phyloP scores from a whole-genome alignment of 1,284 basidiomycete species.

The Cryptococcus sp. region DNA sequence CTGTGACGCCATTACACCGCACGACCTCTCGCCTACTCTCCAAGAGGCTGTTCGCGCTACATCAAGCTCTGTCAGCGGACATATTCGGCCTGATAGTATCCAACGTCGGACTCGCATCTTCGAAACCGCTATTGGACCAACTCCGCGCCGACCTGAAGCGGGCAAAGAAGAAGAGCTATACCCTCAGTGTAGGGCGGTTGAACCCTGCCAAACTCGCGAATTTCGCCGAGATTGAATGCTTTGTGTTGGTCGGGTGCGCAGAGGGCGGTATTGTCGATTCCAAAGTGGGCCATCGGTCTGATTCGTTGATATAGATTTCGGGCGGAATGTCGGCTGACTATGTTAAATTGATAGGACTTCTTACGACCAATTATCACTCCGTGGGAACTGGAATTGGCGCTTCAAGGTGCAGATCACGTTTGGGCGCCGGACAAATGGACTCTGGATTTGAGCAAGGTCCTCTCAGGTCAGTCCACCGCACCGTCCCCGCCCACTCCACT shows the following conservation, averaged over 20 bases:
- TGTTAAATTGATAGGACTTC: slow-evolving; percentile 66
- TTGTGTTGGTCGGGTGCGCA: slow-evolving; percentile 89
- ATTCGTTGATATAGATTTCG: background rate
- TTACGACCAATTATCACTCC: slow-evolving; percentile 90
- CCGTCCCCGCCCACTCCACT: slow-evolving; percentile 12
- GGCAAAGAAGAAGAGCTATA: slow-evolving; percentile 85
- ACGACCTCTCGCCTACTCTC: slow-evolving; percentile 83
- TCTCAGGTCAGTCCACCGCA: slow-evolving; percentile 32
- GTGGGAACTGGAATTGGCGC: slow-evolving; percentile 83
- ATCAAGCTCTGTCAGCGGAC: slow-evolving; percentile 87
- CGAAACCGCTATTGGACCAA: slow-evolving; percentile 76
- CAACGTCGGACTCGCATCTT: slow-evolving; percentile 81
- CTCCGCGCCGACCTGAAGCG: slow-evolving; percentile 67
- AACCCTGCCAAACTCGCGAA: slow-evolving; percentile 96
- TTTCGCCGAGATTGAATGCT: slow-evolving; percentile 95
- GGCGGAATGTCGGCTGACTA: background rate
- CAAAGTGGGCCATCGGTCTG: slow-evolving; percentile 58
- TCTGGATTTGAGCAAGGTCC: slow-evolving; percentile 54
- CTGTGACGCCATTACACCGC: slow-evolving; percentile 62
- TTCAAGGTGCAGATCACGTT: slow-evolving; percentile 73
- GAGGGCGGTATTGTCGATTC: slow-evolving; percentile 89
- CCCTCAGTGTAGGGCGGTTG: slow-evolving; percentile 91
- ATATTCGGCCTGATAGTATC: slow-evolving; percentile 95
- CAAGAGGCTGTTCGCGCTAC: slow-evolving; percentile 83
- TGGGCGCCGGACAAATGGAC: slow-evolving; percentile 63